A percentile compares a stretch with the other conserved stretches of the same genome.
Conservation (phyloP, 2,329 filamentous ascomycete genomes). For the Ophiostoma sp. region DNA sequence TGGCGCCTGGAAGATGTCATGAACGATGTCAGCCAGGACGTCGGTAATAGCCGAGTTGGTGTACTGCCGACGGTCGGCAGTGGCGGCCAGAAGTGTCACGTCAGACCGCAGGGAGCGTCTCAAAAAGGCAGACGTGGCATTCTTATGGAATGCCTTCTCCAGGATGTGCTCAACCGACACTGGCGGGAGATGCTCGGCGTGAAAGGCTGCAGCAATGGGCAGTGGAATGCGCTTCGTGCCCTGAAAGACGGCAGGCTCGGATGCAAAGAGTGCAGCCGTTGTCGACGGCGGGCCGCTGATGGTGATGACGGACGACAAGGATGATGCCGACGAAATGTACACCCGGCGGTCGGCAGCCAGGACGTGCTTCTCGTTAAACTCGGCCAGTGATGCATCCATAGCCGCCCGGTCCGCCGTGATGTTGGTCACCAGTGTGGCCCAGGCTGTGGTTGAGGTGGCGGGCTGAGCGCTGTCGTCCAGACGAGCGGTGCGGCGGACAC, state of each 20-base stretch:
- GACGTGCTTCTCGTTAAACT: not conserved
- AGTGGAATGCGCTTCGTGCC: not conserved
- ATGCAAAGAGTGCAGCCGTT: not conserved
- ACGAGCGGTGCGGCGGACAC: not conserved
- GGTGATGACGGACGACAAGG: not conserved
- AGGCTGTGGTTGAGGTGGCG: not conserved
- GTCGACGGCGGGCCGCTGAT: not conserved
- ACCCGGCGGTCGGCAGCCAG: not conserved
- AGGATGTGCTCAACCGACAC: not conserved
- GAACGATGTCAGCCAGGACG: not conserved
- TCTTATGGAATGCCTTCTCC: too few relatives aligned
- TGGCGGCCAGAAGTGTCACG: not conserved
- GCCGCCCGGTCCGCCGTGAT: not conserved
- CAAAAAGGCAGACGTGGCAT: not conserved
- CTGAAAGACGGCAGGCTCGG: not conserved
- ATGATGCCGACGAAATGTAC: not conserved
- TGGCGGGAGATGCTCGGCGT: not conserved
- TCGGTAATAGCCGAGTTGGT: not conserved
- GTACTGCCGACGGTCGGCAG: not conserved
- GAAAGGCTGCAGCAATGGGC: not conserved
- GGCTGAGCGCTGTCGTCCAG: not conserved
- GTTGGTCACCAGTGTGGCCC: slow-evolving; percentile 10
- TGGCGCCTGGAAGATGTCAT: slow-evolving; percentile 10
- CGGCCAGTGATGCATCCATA: not conserved
- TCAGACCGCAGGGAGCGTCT: not conserved